Base-by-base conservation (phyloP, 345 rosid genomes). In the Pistacia atlantica region DNA sequence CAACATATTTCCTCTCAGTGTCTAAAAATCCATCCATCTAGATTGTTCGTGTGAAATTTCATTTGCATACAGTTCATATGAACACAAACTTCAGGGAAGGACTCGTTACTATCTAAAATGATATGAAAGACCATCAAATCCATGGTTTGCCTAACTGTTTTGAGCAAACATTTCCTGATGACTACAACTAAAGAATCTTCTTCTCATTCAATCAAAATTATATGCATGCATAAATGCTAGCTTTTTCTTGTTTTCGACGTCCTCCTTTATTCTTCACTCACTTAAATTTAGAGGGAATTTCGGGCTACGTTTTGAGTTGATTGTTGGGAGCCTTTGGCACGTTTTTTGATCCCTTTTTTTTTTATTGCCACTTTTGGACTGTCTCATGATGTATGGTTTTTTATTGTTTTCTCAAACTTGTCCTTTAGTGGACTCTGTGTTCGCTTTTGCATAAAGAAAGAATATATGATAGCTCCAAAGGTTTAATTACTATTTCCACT, bases 381-480 rank as follows among this genome's bases (percentile, higher is more conserved):
- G 9, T 42, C 8, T 42, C 46, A 42, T 0, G 6, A 0, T 42
- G 9, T 42, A 42, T 42, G 8, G 46, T 7, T 42, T 42, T 42
- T 42, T 42, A 42, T 42, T 42, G 46, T 42, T 42, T 42, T 42
- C 8, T 42, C 46, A 42, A 42, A 42, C 9, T 42, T 42, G 46
- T 42, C 46, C 46, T 42, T 38, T 38, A 38, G 46, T 7, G 9
- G 46, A 42, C 6, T 42, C 10, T 7, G 46, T 42, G 46, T 42
- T 42, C 9, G 1, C 46, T 42, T 42, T 42, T 42, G 46, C 0
- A 42, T 42, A 42, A 42, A 42, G n/a, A n/a, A 71, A 2, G 16
- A 57, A 71, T 58, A 56, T 28, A 37, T 20, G 18, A 59, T 42
- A 71, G 55, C 65, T 71, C n/a, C 12, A 58, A 71, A 71, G 28